A percentile compares a stretch with the other conserved stretches of the same genome.
Conservation (phyloP, 1,284 basidiomycete species). For the Termitomyces sp. region DNA sequence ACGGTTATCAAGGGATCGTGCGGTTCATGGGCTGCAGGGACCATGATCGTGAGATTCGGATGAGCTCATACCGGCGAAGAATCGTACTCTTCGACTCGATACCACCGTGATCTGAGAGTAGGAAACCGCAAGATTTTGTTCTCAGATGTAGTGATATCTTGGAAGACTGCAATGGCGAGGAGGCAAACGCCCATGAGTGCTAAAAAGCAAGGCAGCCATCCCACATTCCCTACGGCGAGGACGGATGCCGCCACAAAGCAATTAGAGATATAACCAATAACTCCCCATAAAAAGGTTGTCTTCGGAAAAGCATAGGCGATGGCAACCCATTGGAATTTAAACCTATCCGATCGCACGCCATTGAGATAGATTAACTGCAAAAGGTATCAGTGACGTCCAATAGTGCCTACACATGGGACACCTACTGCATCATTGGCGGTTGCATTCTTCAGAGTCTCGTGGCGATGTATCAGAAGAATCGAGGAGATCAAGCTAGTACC, state of each 20-base stretch:
- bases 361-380: background rate
- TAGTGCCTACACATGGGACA: slow-evolving; percentile 1
- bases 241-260: slow-evolving; percentile 23
- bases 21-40: background rate
- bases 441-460: slow-evolving; percentile 27
- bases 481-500: slow-evolving; percentile 31
- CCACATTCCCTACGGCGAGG: slow-evolving; percentile 12
- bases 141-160: slow-evolving; percentile 16
- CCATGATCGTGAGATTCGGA: background rate
- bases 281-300: slow-evolving; percentile 40
- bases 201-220: slow-evolving; percentile 5
- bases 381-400: slow-evolving; percentile 1
- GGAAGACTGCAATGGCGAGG: slow-evolving; percentile 18
- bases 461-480: slow-evolving; percentile 30
- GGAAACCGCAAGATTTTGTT: slow-evolving; percentile 2
- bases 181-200: slow-evolving; percentile 12
- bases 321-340: slow-evolving; percentile 26
- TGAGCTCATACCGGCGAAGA: background rate
- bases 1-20: too few species aligned
- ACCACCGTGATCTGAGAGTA: background rate
- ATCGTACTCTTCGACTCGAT: background rate
- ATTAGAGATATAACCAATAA: slow-evolving; percentile 31
- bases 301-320: slow-evolving; percentile 43
- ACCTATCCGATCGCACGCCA: slow-evolving; percentile 6
- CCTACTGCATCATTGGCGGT: slow-evolving; percentile 31